These are phyloP conservation scores for Leccinum fuscescens DNA, from an alignment of 1,284 basidiomycete genomes.

Conservation along the genomic window DNA sequence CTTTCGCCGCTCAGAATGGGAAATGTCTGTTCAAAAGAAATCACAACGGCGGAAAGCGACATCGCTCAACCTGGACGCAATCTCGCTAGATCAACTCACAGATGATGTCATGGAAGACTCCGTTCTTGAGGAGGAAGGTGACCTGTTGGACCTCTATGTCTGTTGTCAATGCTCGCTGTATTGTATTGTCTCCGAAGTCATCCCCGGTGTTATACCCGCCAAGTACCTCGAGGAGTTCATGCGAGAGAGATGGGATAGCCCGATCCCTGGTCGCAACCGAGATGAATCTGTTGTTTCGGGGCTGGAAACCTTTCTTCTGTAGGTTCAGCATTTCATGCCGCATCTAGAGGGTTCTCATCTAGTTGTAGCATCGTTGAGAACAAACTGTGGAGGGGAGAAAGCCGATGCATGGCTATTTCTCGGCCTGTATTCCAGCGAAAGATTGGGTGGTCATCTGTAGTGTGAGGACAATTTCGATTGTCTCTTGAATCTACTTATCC, in stretches of 20 bases:
- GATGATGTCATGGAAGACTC: slow-evolving; percentile 34
- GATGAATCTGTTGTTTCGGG: slow-evolving; percentile 53
- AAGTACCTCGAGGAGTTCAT: slow-evolving; percentile 47
- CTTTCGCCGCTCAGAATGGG: slow-evolving; percentile 60
- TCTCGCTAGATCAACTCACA: slow-evolving; percentile 33
- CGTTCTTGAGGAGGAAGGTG: slow-evolving; percentile 47
- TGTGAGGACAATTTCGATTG: slow-evolving; percentile 44
- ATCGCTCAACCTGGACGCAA: slow-evolving; percentile 29
- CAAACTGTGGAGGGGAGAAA: slow-evolving; percentile 68
- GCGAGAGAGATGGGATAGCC: slow-evolving; percentile 41
- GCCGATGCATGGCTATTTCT: slow-evolving; percentile 51
- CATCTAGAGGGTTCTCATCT: slow-evolving; percentile 12
- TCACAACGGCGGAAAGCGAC: slow-evolving; percentile 47
- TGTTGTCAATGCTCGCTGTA: slow-evolving; percentile 80
- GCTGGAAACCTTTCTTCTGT: slow-evolving; percentile 70
- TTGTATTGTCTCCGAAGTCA: slow-evolving; percentile 62
- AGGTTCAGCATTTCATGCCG: slow-evolving; percentile 6
- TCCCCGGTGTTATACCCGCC: slow-evolving; percentile 67
- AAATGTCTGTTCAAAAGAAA: slow-evolving; percentile 46
- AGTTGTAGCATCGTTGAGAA: slow-evolving; percentile 64
- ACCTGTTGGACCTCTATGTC: slow-evolving; percentile 69
- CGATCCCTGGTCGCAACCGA: slow-evolving; percentile 39
- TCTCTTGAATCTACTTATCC: slow-evolving; percentile 13
- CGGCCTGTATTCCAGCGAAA: slow-evolving; percentile 58
- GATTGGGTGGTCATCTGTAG: slow-evolving; percentile 60